These are phyloP conservation scores for Penicillium concentricum DNA, from an alignment of 2,329 filamentous ascomycete species.

Conservation along the genomic window DNA sequence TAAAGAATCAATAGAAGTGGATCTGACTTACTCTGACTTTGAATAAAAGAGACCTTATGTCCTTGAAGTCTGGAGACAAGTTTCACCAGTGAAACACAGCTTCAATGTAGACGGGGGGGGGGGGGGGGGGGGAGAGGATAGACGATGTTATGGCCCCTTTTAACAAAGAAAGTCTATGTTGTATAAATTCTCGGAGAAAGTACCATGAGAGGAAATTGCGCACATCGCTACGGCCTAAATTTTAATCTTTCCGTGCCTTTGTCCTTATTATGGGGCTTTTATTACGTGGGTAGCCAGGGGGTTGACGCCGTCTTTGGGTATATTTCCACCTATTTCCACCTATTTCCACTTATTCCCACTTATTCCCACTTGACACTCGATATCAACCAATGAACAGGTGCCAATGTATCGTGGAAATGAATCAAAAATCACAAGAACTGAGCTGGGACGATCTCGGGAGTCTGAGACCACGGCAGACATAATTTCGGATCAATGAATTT, in stretches of 20 bases:
- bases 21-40: neutral
- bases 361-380: neutral
- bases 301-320: neutral
- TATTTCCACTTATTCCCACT: neutral
- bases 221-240: neutral
- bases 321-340: neutral
- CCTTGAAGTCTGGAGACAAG: neutral
- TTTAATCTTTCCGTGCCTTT: neutral
- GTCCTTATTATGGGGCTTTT: neutral
- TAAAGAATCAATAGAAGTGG: neutral
- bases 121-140: neutral
- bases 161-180: neutral
- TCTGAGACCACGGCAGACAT: neutral
- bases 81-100: slow-evolving; percentile 7
- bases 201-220: neutral
- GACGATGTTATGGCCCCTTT: neutral
- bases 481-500: neutral
- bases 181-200: neutral
- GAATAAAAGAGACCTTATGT: neutral
- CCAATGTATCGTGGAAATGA: neutral
- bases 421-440: neutral
- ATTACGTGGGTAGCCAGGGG: neutral
- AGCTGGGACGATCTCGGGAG: neutral
- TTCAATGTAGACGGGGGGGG: neutral
- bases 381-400: neutral